Evolutionary conservation across 257 asterid genomes (phyloP).

Genomic region (Solanum habrochaites): DNA sequence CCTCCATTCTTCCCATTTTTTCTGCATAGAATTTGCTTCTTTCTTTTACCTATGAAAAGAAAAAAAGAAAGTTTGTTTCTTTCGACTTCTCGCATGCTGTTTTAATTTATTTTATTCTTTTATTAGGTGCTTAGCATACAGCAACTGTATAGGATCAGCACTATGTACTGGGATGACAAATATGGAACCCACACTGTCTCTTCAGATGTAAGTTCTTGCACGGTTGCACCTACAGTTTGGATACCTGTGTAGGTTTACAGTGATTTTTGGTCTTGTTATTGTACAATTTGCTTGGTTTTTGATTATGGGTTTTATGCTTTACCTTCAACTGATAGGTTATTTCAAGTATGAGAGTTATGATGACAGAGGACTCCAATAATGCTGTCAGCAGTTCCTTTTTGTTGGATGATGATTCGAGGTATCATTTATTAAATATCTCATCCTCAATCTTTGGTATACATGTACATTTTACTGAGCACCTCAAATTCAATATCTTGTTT

Average conservation of each 20-base stretch:
- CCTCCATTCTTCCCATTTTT: background rate
- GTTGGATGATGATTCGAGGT: conserved; percentile 90
- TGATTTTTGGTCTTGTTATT: background rate
- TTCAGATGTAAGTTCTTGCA: conserved; percentile 57
- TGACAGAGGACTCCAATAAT: conserved; percentile 78
- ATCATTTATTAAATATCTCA: background rate
- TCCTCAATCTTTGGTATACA: background rate
- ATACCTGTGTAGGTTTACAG: background rate
- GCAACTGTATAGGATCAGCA: conserved; percentile 88
- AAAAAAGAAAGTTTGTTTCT: background rate
- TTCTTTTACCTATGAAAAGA: background rate
- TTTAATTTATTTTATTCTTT: background rate
- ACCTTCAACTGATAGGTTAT: conserved; percentile 39
- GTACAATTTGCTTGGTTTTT: background rate
- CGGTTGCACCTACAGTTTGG: background rate
- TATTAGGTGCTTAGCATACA: conserved; percentile 92
- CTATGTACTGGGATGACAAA: conserved; percentile 99
- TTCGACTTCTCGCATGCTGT: background rate
- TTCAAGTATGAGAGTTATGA: conserved; percentile 63
- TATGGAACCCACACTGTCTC: conserved; percentile 97
- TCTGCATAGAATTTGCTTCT: background rate
- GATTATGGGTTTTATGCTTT: conserved; percentile 2
- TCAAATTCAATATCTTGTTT: background rate
- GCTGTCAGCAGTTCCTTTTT: conserved; percentile 78
- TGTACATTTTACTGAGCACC: background rate